Conservation (phyloP, 768 basidiomycete genomes). For the Leucosporidium scottii region DNA sequence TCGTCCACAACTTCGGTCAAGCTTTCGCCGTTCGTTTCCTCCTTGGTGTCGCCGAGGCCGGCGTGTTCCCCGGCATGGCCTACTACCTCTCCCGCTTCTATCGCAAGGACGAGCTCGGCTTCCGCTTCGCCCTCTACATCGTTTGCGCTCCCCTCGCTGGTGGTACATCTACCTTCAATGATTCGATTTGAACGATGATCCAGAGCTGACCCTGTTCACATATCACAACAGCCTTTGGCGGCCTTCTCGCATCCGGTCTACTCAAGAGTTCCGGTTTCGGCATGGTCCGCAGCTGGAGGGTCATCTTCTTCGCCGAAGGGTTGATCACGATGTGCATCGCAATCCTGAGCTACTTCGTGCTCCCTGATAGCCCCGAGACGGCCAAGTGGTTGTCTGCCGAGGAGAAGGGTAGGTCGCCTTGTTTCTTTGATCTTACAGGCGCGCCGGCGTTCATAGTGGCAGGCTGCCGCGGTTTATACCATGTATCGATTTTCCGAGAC, state of each 20-base stretch:
- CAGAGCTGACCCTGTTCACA: too few species aligned
- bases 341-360: constrained; percentile 17
- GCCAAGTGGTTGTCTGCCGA: constrained; percentile 33
- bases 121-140: constrained; percentile 34
- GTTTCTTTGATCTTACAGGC: neutral
- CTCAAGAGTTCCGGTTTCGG: constrained; percentile 12
- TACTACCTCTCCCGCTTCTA: constrained; percentile 25
- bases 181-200: too few species aligned
- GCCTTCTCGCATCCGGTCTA: constrained; percentile 35
- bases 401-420: constrained; percentile 13
- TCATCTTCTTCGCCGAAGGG: constrained; percentile 29
- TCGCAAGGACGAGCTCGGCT: constrained; percentile 32
- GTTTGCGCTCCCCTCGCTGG: constrained; percentile 35
- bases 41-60: constrained; percentile 23
- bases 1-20: constrained; percentile 16
- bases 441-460: too few species aligned
- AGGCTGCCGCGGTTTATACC: too few species aligned
- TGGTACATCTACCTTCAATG: too few species aligned
- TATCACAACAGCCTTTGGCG: constrained; percentile 37
- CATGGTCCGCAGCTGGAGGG: neutral
- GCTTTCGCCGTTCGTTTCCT: constrained; percentile 24
- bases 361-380: constrained; percentile 21
- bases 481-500: too few species aligned
- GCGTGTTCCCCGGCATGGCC: constrained; percentile 26
- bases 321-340: constrained; percentile 29